These are phyloP conservation scores for Epichloe glyceriae DNA, from an alignment of 2,329 filamentous ascomycete genomes.

Conservation along the genomic window DNA sequence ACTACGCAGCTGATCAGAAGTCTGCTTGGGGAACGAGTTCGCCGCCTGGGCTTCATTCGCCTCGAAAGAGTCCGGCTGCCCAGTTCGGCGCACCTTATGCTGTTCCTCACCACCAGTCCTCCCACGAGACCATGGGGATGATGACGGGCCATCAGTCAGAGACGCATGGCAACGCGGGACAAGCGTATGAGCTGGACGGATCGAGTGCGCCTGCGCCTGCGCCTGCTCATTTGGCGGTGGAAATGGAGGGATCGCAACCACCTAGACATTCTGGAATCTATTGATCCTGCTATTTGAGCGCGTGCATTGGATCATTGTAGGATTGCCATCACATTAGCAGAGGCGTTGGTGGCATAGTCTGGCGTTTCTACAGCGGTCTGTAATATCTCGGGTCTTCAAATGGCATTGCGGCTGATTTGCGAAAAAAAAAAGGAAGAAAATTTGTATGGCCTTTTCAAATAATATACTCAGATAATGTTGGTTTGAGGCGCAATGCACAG, in stretches of 20 bases:
- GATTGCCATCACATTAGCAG: background rate
- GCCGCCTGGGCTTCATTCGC: background rate
- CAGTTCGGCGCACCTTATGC: background rate
- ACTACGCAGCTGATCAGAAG: conserved; percentile 7
- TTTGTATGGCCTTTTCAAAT: too few relatives aligned
- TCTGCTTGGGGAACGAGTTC: conserved; percentile 5
- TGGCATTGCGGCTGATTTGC: too few relatives aligned
- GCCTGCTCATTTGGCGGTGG: background rate
- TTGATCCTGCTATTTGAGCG: background rate
- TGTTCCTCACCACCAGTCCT: background rate
- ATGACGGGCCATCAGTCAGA: background rate
- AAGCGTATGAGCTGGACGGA: conserved; percentile 10
- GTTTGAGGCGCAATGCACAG: too few relatives aligned
- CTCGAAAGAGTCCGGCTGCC: background rate
- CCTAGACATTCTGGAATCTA: background rate
- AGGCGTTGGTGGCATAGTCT: background rate
- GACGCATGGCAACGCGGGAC: background rate
- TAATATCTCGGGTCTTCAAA: too few relatives aligned
- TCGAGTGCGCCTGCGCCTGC: background rate
- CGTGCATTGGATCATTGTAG: background rate
- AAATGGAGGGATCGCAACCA: conserved; percentile 8
- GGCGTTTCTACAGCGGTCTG: background rate
- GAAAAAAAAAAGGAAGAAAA: too few relatives aligned
- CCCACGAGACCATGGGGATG: background rate
- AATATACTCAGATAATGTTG: too few relatives aligned